A percentile compares a stretch with the other conserved stretches of the same genome.
Conservation (phyloP, 768 basidiomycete species). For the Xerocomus potaroensis region DNA sequence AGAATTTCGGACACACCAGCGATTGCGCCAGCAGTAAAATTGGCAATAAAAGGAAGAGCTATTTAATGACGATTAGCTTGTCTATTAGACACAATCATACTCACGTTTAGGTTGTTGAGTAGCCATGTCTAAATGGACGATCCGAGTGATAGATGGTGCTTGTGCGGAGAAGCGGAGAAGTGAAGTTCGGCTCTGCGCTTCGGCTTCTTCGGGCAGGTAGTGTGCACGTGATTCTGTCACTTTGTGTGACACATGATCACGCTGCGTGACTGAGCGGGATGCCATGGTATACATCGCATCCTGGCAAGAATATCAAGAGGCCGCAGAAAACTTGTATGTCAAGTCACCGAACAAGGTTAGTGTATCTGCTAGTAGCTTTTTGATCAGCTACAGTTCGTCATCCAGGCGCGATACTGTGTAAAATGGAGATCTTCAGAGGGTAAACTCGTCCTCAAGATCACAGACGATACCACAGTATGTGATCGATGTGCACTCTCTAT, state of each 20-base stretch:
- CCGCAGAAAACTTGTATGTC: slow-evolving; percentile 79
- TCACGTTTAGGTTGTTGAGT: slow-evolving; percentile 33
- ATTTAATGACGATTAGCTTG: background rate
- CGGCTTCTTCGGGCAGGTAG: too few species aligned
- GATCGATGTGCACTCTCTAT: background rate
- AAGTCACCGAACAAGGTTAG: slow-evolving; percentile 75
- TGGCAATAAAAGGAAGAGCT: slow-evolving; percentile 85
- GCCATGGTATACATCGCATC: slow-evolving; percentile 75
- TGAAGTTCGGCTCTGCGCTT: background rate
- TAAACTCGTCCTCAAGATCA: slow-evolving; percentile 89
- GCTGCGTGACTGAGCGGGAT: background rate
- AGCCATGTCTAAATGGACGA: slow-evolving; percentile 16
- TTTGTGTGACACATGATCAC: slow-evolving; percentile 18
- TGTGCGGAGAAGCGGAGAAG: too few species aligned
- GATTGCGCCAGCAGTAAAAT: slow-evolving; percentile 93
- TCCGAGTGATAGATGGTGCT: too few species aligned
- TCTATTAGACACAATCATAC: background rate
- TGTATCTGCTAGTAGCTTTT: background rate
- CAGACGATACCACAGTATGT: slow-evolving; percentile 83
- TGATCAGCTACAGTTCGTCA: slow-evolving; percentile 1
- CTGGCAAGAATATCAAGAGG: slow-evolving; percentile 89
- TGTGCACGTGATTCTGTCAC: slow-evolving; percentile 14
- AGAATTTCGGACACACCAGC: slow-evolving; percentile 85
- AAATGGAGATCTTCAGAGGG: slow-evolving; percentile 88
- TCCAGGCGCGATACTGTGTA: slow-evolving; percentile 82